phyloP scores from a whole-genome alignment of 257 asterid species.

The Cruciata laevipes region DNA sequence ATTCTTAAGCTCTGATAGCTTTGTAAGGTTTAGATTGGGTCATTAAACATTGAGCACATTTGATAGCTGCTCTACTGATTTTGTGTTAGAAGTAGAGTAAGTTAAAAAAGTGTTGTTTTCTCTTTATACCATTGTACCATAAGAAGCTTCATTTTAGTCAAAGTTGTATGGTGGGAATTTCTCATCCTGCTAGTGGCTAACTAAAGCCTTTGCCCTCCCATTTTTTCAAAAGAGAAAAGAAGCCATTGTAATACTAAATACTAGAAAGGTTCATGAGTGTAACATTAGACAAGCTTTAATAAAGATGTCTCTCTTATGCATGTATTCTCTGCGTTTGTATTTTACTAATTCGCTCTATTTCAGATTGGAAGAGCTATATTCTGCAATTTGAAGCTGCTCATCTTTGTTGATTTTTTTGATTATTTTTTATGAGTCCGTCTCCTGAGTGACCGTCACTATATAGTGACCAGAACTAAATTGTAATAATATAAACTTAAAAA shows the following conservation, averaged over 20 bases:
- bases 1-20: slow-evolving; percentile 6
- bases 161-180: slow-evolving; percentile 24
- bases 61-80: slow-evolving; percentile 40
- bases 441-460: too few species aligned
- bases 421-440: too few species aligned
- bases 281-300: neutral
- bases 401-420: too few species aligned
- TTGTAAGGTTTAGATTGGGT: slow-evolving; percentile 23
- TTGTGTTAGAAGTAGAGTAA: slow-evolving; percentile 42
- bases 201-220: neutral
- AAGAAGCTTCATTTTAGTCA: slow-evolving; percentile 18
- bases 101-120: neutral
- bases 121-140: slow-evolving; percentile 24
- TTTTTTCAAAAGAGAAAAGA: too few species aligned
- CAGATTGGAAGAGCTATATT: too few species aligned
- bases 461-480: too few species aligned
- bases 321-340: too few species aligned
- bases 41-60: slow-evolving; percentile 23
- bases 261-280: slow-evolving; percentile 5
- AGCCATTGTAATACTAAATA: too few species aligned
- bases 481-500: too few species aligned
- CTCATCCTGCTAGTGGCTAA: slow-evolving; percentile 11
- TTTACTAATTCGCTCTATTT: too few species aligned
- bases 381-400: too few species aligned
- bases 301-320: too few species aligned